Evolutionary conservation across 768 basidiomycete species (phyloP), one percentile per base, ranked within the genome.

Genomic region (Leccinum uliginosum): DNA sequence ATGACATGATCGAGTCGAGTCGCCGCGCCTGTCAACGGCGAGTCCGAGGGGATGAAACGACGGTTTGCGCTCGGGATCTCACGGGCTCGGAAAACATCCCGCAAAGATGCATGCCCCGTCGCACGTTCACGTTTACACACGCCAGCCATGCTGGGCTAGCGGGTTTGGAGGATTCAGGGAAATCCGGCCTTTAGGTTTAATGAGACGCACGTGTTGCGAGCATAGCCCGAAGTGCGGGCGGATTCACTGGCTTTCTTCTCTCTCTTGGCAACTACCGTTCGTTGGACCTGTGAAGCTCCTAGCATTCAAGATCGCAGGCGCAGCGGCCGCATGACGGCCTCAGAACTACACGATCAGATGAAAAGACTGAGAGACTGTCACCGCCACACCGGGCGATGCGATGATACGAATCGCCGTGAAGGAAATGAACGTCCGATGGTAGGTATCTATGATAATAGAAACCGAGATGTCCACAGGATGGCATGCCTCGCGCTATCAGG

Each of bases 131-230:
- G 30, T 44, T 27, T 11, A 26, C 27, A 29, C 26, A 26, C 9
- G n/a, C n/a, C 14, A 19, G 48, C 27, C 27, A 29, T 49, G 26
- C 48, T 49, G 26, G 24, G 46, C 27, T 11, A 19, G 40, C 2
- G 40, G 40, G 40, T 43, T 43, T n/a, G n/a, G 19, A 43, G 40
- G 40, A n/a, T 27, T 56, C 29, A 17, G 26, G 27, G 27, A 56
- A 54, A 57, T n/a, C 54, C 43, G 30, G 30, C 21, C 32, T 49
- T 26, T 56, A 57, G 56, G 56, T 57, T 57, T 56, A 57, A 57
- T 57, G 55, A 17, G 45, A 27, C 44, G 43, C 57, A 59, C 51
- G 50, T 43, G 40, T 43, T 43, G 40, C 3, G 40, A 19, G 40
- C 40, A 43, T 43, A 43, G 40, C 40, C 40, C 19, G 40, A 19